These are phyloP conservation scores for Salicornia ramosissima DNA, from an alignment of 148 eudicot species.

Conservation along the genomic window DNA sequence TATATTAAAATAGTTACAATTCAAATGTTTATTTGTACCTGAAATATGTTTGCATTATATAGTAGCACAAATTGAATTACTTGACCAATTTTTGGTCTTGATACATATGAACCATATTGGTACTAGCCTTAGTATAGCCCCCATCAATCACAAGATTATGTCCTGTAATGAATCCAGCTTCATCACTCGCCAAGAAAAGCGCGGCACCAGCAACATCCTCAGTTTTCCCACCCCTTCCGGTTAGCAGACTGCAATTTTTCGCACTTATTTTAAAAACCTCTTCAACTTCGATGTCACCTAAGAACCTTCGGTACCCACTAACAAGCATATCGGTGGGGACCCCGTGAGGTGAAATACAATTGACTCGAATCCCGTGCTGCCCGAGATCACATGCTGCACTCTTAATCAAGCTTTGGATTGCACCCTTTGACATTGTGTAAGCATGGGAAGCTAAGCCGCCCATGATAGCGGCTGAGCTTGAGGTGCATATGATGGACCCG, in stretches of 20 bases:
- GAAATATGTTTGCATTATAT: neutral
- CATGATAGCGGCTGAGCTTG: conserved; percentile 70
- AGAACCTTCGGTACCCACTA: conserved; percentile 31
- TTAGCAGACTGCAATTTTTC: conserved; percentile 45
- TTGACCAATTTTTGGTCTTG: conserved; percentile 16
- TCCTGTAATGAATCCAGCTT: conserved; percentile 56
- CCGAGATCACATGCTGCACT: conserved; percentile 73
- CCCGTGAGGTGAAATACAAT: conserved; percentile 77
- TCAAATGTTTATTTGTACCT: neutral
- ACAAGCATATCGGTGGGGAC: conserved; percentile 78
- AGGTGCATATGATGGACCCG: conserved; percentile 66
- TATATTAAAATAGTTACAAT: neutral
- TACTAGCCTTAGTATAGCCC: conserved; percentile 53
- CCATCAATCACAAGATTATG: conserved; percentile 75
- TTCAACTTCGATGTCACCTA: conserved; percentile 29
- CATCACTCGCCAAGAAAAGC: conserved; percentile 53
- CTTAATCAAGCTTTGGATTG: conserved; percentile 52
- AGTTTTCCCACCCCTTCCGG: conserved; percentile 32
- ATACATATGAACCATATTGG: conserved; percentile 41
- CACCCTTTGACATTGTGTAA: conserved; percentile 75
- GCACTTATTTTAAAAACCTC: conserved; percentile 46
- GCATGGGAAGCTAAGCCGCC: conserved; percentile 73
- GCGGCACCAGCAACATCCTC: conserved; percentile 54
- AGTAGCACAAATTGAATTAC: conserved; percentile 1
- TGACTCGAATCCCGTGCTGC: conserved; percentile 65